phyloP scores from a whole-genome alignment of 106 monocot species.

The Dendrobium catenatum region DNA sequence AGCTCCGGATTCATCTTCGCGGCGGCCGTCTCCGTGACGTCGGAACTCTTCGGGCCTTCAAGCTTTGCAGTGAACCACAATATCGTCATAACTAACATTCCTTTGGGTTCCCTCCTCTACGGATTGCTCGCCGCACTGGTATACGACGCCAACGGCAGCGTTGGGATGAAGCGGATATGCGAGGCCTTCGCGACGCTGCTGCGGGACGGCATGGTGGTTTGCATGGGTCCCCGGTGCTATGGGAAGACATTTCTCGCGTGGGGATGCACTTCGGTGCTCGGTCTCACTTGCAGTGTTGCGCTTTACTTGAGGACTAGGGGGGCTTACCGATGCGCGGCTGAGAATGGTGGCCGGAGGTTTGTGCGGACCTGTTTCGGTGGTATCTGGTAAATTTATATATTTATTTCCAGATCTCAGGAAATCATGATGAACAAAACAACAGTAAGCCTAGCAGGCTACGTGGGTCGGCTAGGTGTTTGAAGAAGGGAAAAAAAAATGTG shows the following conservation, averaged over 20 bases:
- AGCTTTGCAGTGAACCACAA: constrained; percentile 82
- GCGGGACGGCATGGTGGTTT: constrained; percentile 33
- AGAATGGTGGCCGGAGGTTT: neutral
- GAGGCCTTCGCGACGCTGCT: neutral
- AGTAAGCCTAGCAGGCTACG: too few relatives aligned
- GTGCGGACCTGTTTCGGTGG: neutral
- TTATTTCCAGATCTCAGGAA: too few relatives aligned
- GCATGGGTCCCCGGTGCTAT: constrained; percentile 72
- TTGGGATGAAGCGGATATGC: neutral
- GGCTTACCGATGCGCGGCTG: constrained; percentile 25
- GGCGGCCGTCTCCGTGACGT: constrained; percentile 61
- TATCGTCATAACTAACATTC: constrained; percentile 84
- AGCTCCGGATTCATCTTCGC: constrained; percentile 91
- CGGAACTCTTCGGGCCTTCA: constrained; percentile 72
- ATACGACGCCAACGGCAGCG: constrained; percentile 58
- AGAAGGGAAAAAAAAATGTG: too few relatives aligned
- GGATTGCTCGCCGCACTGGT: constrained; percentile 64
- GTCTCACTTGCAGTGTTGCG: constrained; percentile 32
- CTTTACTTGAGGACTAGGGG: constrained; percentile 52
- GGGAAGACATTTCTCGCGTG: constrained; percentile 51
- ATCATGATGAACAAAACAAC: too few relatives aligned
- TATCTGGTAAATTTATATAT: too few relatives aligned
- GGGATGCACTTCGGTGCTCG: constrained; percentile 46
- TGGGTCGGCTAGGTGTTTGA: too few relatives aligned
- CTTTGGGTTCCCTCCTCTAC: constrained; percentile 75